Evolutionary conservation across 306 rosid species (phyloP).

Genomic region (Cercis canadensis): DNA sequence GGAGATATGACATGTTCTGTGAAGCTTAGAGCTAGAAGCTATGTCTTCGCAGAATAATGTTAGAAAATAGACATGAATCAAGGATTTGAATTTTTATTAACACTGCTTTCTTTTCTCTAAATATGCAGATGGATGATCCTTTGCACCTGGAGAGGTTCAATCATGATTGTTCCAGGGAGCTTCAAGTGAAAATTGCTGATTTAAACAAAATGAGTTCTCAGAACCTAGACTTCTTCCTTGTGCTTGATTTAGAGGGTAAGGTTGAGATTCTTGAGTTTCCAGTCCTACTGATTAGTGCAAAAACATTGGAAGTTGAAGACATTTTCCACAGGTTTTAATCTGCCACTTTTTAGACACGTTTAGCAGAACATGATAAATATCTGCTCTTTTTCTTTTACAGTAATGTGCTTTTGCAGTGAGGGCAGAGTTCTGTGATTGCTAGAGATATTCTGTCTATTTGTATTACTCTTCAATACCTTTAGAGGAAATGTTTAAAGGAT

Average conservation of each 20-base stretch:
- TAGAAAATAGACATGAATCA: conserved; percentile 8
- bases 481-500: conserved; percentile 8
- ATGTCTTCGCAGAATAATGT: conserved; percentile 18
- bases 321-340: conserved; percentile 91
- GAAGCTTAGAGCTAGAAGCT: conserved; percentile 21
- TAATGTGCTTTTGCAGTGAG: neutral
- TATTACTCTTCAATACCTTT: conserved; percentile 5
- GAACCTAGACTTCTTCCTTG: conserved; percentile 79
- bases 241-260: conserved; percentile 97
- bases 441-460: conserved; percentile 21
- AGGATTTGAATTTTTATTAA: conserved; percentile 20
- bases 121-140: conserved; percentile 84
- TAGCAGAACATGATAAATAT: neutral
- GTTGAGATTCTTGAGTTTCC: conserved; percentile 98
- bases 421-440: conserved; percentile 25
- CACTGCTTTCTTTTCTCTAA: conserved; percentile 10
- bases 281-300: conserved; percentile 72
- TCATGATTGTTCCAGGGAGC: conserved; percentile 80
- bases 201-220: conserved; percentile 55
- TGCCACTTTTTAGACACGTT: conserved; percentile 34
- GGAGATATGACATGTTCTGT: conserved; percentile 20
- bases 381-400: too few relatives aligned
- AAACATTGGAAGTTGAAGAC: conserved; percentile 70
- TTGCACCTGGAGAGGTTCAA: conserved; percentile 76
- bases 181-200: conserved; percentile 54